Evolutionary conservation across 2,329 filamentous ascomycete genomes (phyloP).

Genomic region (Xylaria sp.): DNA sequence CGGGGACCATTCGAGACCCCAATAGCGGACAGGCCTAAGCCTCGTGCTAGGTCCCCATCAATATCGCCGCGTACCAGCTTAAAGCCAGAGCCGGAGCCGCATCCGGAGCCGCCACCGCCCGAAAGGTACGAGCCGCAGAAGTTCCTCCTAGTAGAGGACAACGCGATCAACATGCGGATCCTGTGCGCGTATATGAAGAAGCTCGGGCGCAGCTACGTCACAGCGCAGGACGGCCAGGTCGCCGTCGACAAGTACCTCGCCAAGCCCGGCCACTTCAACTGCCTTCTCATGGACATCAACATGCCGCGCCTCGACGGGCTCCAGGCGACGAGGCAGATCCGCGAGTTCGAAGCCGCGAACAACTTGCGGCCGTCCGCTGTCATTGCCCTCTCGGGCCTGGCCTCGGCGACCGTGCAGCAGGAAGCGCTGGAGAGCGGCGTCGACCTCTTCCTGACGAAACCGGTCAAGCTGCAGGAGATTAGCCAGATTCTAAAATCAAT

Average conservation of each 20-base stretch:
- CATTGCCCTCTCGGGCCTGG: slow-evolving; percentile 52
- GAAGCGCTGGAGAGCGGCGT: slow-evolving; percentile 54
- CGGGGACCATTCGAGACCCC: slow-evolving; percentile 1
- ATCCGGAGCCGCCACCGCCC: background rate
- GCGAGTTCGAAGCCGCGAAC: slow-evolving; percentile 34
- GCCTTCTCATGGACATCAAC: slow-evolving; percentile 28
- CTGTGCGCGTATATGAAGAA: slow-evolving; percentile 41
- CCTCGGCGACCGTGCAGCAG: slow-evolving; percentile 49
- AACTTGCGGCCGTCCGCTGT: slow-evolving; percentile 47
- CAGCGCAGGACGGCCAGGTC: slow-evolving; percentile 21
- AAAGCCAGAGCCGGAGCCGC: background rate
- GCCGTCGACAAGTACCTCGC: slow-evolving; percentile 21
- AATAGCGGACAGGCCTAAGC: background rate
- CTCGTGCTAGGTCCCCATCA: slow-evolving; percentile 6
- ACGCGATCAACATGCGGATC: slow-evolving; percentile 46
- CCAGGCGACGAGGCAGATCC: slow-evolving; percentile 21
- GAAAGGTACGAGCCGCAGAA: background rate
- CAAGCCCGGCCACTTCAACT: slow-evolving; percentile 15
- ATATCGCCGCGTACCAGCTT: slow-evolving; percentile 14
- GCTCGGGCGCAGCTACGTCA: slow-evolving; percentile 29
- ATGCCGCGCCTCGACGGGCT: slow-evolving; percentile 27
- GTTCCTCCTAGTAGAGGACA: slow-evolving; percentile 49
- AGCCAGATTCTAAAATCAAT: slow-evolving; percentile 17
- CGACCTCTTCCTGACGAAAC: slow-evolving; percentile 55
- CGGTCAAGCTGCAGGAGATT: slow-evolving; percentile 46